A percentile compares a stretch with the other conserved stretches of the same genome.
These are phyloP conservation scores for Tetrahymena malaccensis DNA, from an alignment of 73 alveolate genomes.

Conservation along the genomic window DNA sequence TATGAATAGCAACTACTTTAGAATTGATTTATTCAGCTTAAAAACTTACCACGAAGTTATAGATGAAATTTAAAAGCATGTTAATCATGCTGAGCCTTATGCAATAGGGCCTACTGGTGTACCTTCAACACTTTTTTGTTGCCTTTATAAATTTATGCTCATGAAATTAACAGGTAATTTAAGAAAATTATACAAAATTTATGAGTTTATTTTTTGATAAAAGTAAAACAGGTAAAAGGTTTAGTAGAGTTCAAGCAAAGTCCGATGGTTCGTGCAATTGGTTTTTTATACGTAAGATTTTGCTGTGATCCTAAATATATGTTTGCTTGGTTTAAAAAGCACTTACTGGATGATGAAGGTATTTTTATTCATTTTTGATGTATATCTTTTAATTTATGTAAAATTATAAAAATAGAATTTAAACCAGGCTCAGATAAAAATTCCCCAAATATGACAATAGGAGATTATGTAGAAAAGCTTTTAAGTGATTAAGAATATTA, in stretches of 20 bases:
- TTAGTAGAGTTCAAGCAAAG: constrained; percentile 36
- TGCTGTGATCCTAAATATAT: constrained; percentile 56
- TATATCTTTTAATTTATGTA: background rate
- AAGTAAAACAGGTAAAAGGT: constrained; percentile 29
- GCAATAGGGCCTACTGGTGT: constrained; percentile 70
- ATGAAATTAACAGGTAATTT: constrained; percentile 51
- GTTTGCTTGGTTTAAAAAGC: constrained; percentile 63
- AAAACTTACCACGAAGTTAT: constrained; percentile 57
- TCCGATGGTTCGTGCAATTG: constrained; percentile 60
- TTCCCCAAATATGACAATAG: constrained; percentile 45
- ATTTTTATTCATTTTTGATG: background rate
- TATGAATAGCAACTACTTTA: background rate
- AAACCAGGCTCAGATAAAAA: constrained; percentile 45
- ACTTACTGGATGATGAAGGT: constrained; percentile 51
- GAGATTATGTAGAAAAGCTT: constrained; percentile 65
- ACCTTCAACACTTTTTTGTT: constrained; percentile 78
- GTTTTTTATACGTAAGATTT: constrained; percentile 67
- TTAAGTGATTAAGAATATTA: constrained; percentile 63
- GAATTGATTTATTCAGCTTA: constrained; percentile 47
- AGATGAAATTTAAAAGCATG: constrained; percentile 62
- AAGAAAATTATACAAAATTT: background rate
- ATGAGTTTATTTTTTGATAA: background rate
- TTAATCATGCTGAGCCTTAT: constrained; percentile 71
- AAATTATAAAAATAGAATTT: constrained; percentile 15
- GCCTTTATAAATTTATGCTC: constrained; percentile 57